Base-by-base conservation (phyloP, 2,329 filamentous ascomycete genomes). In the Annulohypoxylon truncatum region DNA sequence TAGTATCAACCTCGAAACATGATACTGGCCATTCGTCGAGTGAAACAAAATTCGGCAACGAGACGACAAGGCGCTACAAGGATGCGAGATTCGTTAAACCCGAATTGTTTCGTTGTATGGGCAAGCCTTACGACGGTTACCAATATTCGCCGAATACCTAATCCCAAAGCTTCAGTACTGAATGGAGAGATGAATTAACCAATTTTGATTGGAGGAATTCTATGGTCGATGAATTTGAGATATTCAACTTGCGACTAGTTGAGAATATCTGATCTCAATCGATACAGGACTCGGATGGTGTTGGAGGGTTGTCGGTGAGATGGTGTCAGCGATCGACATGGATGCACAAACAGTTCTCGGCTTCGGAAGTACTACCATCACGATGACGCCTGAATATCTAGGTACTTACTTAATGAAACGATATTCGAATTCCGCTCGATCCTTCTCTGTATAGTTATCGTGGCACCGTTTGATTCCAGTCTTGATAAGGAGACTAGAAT, bases 1-100 rank as follows among this genome's bases (percentile, higher is more conserved):
- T 79, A 97, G 94, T 79, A 99, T 99, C 84, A 99, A 99, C 81
- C 85, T 98, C 71, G 96, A 99, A 81, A 93, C 92, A 72, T 96
- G 84, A 86, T 18, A 46, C 7, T 8, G 15, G 24, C 44, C 15
- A 26, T 22, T 12, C 3, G 29, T 44, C 10, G 15, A n/a, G 51
- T 28, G 31, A 47, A 20, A n/a, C n/a, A n/a, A 9, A 29, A 28
- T 33, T 20, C 22, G 8, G 24, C 3, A 51, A 33, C 18, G 15
- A 6, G 44, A 28, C 42, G 24, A 2, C n/a, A 46, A 12, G 12
- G 24, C 13, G 28, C n/a, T n/a, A 33, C n/a, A n/a, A 38, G 29
- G 22, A 12, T 5, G 6, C 12, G 5, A 12, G 15, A 38, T 18
- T 35, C 2, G 8, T 40, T 35, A 13, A 53, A 18, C 33, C 12